phyloP scores from a whole-genome alignment of 768 basidiomycete species.

The Serendipita sp. region DNA sequence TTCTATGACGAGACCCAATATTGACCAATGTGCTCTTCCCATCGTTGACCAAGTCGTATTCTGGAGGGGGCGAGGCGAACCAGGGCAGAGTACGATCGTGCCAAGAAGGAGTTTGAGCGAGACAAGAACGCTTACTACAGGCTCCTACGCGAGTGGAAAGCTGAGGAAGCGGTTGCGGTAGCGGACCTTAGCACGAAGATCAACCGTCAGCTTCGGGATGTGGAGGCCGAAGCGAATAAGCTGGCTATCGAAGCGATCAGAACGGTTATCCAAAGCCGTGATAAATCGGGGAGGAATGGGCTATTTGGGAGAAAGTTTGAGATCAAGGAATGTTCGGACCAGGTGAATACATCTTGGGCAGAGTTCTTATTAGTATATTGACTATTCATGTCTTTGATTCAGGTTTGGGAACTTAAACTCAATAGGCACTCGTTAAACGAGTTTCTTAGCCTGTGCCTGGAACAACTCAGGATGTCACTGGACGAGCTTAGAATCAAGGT shows the following conservation, averaged over 20 bases:
- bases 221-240: too few relatives aligned
- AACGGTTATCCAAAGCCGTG: too few relatives aligned
- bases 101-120: not conserved
- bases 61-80: not conserved
- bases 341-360: not conserved
- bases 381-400: not conserved
- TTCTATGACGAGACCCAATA: not conserved
- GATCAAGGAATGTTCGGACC: not conserved
- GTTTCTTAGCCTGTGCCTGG: not conserved
- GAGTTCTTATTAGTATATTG: not conserved
- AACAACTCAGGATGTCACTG: not conserved
- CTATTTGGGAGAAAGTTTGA: not conserved
- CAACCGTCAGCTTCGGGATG: not conserved
- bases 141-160: not conserved
- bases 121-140: not conserved
- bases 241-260: too few relatives aligned
- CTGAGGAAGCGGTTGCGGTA: not conserved
- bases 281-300: not conserved
- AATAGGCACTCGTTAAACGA: not conserved
- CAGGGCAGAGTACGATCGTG: not conserved
- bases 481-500: not conserved
- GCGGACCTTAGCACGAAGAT: not conserved
- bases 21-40: not conserved
- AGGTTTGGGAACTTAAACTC: not conserved
- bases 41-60: not conserved